Evolutionary conservation across 345 rosid species (phyloP), one percentile per base, ranked within the genome.

Genomic region (Kandelia obovata): DNA sequence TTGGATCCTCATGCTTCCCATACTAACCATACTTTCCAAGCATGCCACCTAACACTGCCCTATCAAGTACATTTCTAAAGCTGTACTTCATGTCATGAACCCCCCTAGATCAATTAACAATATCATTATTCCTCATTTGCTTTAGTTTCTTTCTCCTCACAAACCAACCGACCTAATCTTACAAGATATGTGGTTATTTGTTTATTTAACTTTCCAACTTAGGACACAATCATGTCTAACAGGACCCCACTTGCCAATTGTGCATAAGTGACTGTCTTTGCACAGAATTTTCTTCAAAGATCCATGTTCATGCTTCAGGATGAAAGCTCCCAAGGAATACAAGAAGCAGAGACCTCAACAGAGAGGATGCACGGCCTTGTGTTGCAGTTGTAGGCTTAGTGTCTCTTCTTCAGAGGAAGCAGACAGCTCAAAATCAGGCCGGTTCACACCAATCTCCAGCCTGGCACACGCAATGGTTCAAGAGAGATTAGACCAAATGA

Each of bases 381-480:
- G 94, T 66, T 93, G 94, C 76, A 83, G 79, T 78, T 81, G 88
- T 79, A 87, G 95, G 80, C 71, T 82, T 21, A 88, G 98, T 62
- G 83, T 86, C 39, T 94, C 95, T 19, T 88, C 92, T 4, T 79
- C 93, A 0, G 85, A 79, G 73, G 91, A 85, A 77, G 77, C 72
- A 0, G 85, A 82, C 34, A 76, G 81, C 83, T 73, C 72, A 3
- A 53, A 61, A 31, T 79, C 89, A 1, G 84, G 82, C 37, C 78
- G 79, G 32, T 74, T 83, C 35, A 75, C 84, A 7, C 77, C 91
- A 0, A 66, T 91, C 72, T 91, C 98, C 23, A 93, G 90, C 84
- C 71, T 93, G 21, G 83, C 94, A 39, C 98, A 91, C 66, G 89
- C 87, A 66, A 85, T 91, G 95, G 94, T 92, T 61, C 98, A 92